Evolutionary conservation across 257 asterid genomes (phyloP).

Genomic region (Penstemon barbatus): DNA sequence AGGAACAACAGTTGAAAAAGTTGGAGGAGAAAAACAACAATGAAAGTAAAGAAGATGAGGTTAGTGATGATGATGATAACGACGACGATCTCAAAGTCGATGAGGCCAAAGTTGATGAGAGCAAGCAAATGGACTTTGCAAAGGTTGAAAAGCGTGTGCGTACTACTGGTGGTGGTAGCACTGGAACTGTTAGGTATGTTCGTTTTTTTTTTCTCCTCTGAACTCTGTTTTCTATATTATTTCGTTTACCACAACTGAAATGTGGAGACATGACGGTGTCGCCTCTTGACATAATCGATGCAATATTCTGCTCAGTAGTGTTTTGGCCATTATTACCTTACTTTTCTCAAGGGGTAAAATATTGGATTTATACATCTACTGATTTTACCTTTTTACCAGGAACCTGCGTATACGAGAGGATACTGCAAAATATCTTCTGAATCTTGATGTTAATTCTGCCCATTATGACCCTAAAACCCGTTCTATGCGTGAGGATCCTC

Average conservation of each 20-base stretch:
- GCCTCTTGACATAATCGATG: too few species aligned
- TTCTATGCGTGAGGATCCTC: conserved; percentile 99
- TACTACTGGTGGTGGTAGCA: conserved; percentile 99
- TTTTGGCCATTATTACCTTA: not conserved
- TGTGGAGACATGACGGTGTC: not conserved
- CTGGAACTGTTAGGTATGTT: conserved; percentile 76
- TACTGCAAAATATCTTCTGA: conserved; percentile 95
- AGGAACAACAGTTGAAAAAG: conserved; percentile 82
- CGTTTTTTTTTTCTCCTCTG: not conserved
- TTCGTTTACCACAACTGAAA: too few species aligned
- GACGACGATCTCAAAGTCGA: conserved; percentile 67
- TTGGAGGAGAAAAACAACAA: conserved; percentile 85
- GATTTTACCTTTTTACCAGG: conserved; percentile 29
- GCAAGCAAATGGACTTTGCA: conserved; percentile 99
- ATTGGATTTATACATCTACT: conserved; percentile 12
- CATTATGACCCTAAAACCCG: conserved; percentile 97
- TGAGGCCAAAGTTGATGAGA: conserved; percentile 98
- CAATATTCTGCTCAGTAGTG: not conserved
- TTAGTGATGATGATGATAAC: conserved; percentile 79
- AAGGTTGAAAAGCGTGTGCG: conserved; percentile 99
- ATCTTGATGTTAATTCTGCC: conserved; percentile 90
- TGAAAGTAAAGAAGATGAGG: conserved; percentile 52
- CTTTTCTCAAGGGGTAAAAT: not conserved
- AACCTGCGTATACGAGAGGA: conserved; percentile 95
- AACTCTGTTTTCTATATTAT: not conserved